Evolutionary conservation across 768 basidiomycete genomes (phyloP), one percentile per base, ranked within the genome.

Genomic region (Mycena rosella): DNA sequence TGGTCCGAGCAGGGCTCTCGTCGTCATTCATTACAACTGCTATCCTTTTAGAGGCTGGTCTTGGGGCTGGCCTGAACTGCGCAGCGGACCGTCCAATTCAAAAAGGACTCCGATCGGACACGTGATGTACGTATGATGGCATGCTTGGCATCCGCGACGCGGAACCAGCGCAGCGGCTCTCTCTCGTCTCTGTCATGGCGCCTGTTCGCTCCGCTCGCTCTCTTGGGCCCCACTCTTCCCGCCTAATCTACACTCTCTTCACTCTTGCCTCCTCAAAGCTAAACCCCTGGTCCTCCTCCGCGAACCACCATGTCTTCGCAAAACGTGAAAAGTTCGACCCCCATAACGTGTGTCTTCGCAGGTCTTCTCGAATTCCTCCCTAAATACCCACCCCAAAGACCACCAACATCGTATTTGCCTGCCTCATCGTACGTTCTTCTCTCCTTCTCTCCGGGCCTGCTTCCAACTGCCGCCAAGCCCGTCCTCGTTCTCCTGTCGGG

Each of bases 401-500:
- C 40, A 45, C 47, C 34, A 51, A 34, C 24, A 83, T 84, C 68
- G 78, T 78, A 57, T 85, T 85, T 57, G 83, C 76, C 18, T 73
- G 80, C 48, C 89, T 96, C 79, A 95, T 96, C 57, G 70, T 71
- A 27, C 49, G 70, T 67, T 40, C 17, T 53, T 34, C 13, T 34
- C 17, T 8, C 29, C 34, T 27, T 10, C 26, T 60, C 20, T n/a
- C 24, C 9, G 30, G 24, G 10, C 15, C 24, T 24, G 22, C 55
- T 45, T 62, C 47, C 24, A 55, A 57, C 36, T 61, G 44, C 52
- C 8, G 22, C 26, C 18, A 62, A 71, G 70, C 95, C 95, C 60
- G 77, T 95, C 42, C 90, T 96, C 72, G 95, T 96, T 61, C 76
- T 95, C 55, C 75, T 93, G 71, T 96, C 93, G 63, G 95, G 95